Conservation (phyloP, 2,329 filamentous ascomycete genomes). For the Alternaria gaisen region DNA sequence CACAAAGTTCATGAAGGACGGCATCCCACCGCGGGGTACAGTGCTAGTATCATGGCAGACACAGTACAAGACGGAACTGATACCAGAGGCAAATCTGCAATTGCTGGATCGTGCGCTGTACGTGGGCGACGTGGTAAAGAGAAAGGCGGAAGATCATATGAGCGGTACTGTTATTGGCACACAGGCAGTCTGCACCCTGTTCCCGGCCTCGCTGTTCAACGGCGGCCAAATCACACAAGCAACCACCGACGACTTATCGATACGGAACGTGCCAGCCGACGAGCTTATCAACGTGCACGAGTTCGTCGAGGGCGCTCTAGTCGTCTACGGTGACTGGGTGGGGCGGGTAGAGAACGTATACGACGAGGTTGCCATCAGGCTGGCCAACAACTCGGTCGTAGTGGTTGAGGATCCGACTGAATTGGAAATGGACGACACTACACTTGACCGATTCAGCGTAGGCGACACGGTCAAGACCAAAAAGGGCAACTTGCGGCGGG, state of each 20-base stretch:
- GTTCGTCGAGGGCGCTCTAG: constrained; percentile 60
- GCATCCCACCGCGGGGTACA: constrained; percentile 61
- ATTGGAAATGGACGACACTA: constrained; percentile 47
- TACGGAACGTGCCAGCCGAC: constrained; percentile 54
- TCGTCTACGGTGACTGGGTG: constrained; percentile 65
- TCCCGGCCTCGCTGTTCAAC: constrained; percentile 42
- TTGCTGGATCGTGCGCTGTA: constrained; percentile 64
- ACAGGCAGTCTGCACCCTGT: constrained; percentile 57
- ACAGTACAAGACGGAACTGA: constrained; percentile 53
- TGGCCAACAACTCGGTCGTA: constrained; percentile 64
- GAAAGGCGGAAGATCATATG: constrained; percentile 57
- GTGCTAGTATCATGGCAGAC: constrained; percentile 60
- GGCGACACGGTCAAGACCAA: constrained; percentile 63
- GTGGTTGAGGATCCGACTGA: constrained; percentile 59
- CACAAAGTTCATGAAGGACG: constrained; percentile 52
- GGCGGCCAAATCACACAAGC: constrained; percentile 31
- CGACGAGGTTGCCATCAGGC: constrained; percentile 60
- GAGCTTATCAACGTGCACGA: constrained; percentile 59
- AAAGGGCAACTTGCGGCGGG: constrained; percentile 61
- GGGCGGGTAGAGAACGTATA: constrained; percentile 62
- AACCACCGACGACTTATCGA: constrained; percentile 43
- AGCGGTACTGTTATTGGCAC: constrained; percentile 65
- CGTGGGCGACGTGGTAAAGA: constrained; percentile 66
- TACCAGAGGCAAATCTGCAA: constrained; percentile 55
- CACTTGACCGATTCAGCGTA: constrained; percentile 52